phyloP scores from a whole-genome alignment of 164 flowering plant genomes.

The Platanus orientalis region DNA sequence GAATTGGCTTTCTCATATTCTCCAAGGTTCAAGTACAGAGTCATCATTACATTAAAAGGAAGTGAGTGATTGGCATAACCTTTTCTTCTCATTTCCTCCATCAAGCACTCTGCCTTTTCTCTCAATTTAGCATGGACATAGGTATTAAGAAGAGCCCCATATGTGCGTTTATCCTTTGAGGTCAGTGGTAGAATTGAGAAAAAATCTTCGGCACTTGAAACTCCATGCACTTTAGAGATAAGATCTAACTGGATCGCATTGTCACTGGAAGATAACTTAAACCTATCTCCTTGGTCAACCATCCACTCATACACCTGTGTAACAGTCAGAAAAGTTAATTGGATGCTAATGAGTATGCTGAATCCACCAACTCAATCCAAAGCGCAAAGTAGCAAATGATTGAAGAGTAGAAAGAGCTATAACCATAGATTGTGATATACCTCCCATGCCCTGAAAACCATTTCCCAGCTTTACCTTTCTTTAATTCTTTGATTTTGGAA shows the following conservation, averaged over 20 bases:
- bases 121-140: constrained; percentile 53
- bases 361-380: not conserved
- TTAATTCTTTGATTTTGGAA: too few relatives aligned
- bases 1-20: constrained; percentile 62
- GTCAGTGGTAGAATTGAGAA: constrained; percentile 47
- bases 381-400: too few relatives aligned
- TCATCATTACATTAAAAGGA: constrained; percentile 90
- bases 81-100: constrained; percentile 44
- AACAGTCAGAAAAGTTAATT: not conserved
- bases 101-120: constrained; percentile 42
- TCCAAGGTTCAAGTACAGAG: constrained; percentile 70
- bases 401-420: too few relatives aligned
- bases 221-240: constrained; percentile 67
- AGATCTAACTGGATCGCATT: constrained; percentile 84
- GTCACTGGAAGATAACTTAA: constrained; percentile 60
- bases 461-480: too few relatives aligned
- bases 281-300: constrained; percentile 53
- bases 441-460: too few relatives aligned
- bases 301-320: constrained; percentile 92
- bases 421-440: too few relatives aligned
- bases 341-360: not conserved
- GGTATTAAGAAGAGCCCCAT: constrained; percentile 76
- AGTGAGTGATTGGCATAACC: constrained; percentile 53
- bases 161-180: constrained; percentile 56
- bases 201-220: constrained; percentile 65